Conservation (phyloP, 345 rosid species). For the Eucalyptus cloeziana region DNA sequence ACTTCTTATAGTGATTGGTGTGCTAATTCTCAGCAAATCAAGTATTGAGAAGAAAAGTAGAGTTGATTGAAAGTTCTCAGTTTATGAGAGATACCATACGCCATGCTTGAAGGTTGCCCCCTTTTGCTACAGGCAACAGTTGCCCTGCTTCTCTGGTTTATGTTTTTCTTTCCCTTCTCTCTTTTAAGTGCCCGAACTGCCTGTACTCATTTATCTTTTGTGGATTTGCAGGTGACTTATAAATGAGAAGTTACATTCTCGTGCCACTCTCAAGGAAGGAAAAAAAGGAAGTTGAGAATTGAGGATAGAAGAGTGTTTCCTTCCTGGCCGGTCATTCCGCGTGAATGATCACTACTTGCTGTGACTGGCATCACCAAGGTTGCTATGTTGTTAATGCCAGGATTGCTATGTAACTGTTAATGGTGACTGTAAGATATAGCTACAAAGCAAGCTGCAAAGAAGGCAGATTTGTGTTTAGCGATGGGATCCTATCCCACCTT, state of each 20-base stretch:
- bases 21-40: conserved; percentile 63
- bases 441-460: background rate
- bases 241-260: background rate
- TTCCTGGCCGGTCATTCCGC: background rate
- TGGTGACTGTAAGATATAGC: background rate
- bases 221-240: background rate
- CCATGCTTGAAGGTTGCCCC: background rate
- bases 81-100: background rate
- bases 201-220: background rate
- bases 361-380: background rate
- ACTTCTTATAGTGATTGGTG: conserved; percentile 52
- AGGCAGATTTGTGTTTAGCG: background rate
- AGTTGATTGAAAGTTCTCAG: conserved; percentile 18
- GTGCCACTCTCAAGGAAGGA: background rate
- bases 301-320: background rate
- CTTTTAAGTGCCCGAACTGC: background rate
- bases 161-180: background rate
- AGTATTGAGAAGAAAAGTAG: conserved; percentile 40
- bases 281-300: background rate
- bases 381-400: background rate
- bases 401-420: background rate
- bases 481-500: background rate
- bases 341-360: background rate
- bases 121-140: background rate
- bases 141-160: background rate